Evolutionary conservation across 352 stramenopile genomes (phyloP), one percentile per base, ranked within the genome.

Genomic region (Globisporangium cylindrosporum): DNA sequence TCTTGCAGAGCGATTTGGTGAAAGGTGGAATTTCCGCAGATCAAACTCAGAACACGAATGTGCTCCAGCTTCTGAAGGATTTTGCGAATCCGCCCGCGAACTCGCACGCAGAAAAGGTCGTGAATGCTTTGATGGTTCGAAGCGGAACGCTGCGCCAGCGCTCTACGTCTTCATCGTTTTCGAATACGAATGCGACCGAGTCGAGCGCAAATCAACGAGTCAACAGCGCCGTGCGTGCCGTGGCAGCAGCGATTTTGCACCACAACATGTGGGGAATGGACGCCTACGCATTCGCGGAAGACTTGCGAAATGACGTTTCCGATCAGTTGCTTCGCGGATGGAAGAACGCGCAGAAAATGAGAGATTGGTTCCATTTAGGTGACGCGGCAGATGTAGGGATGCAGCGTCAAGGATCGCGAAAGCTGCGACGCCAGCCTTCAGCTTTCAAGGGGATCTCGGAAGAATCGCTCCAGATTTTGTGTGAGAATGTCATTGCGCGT

Each of bases 181-280:
- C 77, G 48, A 68, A 69, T 59, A 86, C 75, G 48, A 68, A 69
- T 59, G 83, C 76, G 4, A 67, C 72, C 2, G 79, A 70, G 22
- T 77, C 78, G 0, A 69, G 62, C 51, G 62, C 69, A 8, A 86
- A 80, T 29, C 64, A 76, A 14, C 68, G 60, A 18, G 68, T 93
- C 36, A 91, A 82, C 60, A 73, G 72, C 6, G 88, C 88, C 9
- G 86, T 95, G 56, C 82, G 83, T 55, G 80, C 84, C 12, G 82
- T 88, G 0, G 81, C 81, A n/a, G 88, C 88, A 34, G 86, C 86
- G 25, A 93, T 95, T 69, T 71, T 95, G 27, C 86, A 95, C 59
- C 88, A 95, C 62, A 95, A 95, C 60, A 92, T 94, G 88, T 94
- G 82, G 84, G 81, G 82, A 20, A 90, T 93, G 80, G 88, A 95